A percentile compares a stretch with the other conserved stretches of the same genome.
phyloP scores from a whole-genome alignment of 2,329 filamentous ascomycete species.

The Colletotrichum agaves region DNA sequence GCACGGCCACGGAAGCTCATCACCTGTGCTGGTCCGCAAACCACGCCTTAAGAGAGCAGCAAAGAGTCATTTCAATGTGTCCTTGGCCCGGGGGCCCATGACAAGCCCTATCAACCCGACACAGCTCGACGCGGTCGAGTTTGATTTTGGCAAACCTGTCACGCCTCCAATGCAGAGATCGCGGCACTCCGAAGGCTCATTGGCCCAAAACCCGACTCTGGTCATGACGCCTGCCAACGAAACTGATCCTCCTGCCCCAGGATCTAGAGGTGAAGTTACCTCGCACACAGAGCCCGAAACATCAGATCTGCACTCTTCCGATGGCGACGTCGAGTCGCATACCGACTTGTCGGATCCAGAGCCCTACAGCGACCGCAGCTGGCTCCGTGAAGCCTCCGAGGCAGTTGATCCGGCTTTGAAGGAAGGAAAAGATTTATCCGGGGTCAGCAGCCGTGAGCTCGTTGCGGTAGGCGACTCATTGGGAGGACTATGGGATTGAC shows the following conservation, averaged over 20 bases:
- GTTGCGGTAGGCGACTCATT: conserved; percentile 17
- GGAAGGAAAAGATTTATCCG: conserved; percentile 11
- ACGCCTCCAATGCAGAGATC: conserved; percentile 29
- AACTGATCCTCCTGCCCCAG: neutral
- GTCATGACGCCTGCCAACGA: conserved; percentile 27
- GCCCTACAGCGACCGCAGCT: conserved; percentile 30
- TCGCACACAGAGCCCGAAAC: conserved; percentile 37
- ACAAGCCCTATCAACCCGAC: conserved; percentile 41
- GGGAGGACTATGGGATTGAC: conserved; percentile 39
- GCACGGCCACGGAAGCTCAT: conserved; percentile 42
- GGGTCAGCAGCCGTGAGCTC: conserved; percentile 25
- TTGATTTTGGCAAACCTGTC: conserved; percentile 34
- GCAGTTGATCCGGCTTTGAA: neutral
- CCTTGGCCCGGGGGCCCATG: conserved; percentile 40
- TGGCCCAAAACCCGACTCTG: conserved; percentile 8
- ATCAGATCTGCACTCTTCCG: conserved; percentile 37
- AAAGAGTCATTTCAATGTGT: conserved; percentile 48
- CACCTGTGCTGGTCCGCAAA: conserved; percentile 46
- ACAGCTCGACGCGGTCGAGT: conserved; percentile 42
- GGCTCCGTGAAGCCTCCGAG: conserved; percentile 14
- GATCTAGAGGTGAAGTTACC: conserved; percentile 22
- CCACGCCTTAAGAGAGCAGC: conserved; percentile 55
- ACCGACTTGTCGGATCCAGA: conserved; percentile 37
- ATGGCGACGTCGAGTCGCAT: conserved; percentile 35
- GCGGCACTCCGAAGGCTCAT: conserved; percentile 25